Evolutionary conservation across 2,329 filamentous ascomycete genomes (phyloP).

Genomic region (Fusarium sp.): DNA sequence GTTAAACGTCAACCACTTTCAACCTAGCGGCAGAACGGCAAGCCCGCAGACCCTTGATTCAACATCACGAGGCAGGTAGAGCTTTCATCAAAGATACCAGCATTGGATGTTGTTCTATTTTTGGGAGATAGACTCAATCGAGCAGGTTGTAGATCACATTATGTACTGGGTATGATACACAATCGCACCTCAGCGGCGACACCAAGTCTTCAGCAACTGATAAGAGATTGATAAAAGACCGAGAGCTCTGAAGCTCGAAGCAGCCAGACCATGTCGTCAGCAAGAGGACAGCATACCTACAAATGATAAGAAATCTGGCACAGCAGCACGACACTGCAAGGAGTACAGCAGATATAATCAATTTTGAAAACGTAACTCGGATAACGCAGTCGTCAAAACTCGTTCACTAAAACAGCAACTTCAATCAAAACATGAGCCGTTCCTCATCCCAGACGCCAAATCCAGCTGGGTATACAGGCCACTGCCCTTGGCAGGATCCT

Average conservation of each 20-base stretch:
- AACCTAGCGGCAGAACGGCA: conserved; percentile 16
- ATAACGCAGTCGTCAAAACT: conserved; percentile 32
- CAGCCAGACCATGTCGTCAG: background rate
- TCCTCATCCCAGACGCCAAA: conserved; percentile 48
- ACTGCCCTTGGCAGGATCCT: conserved; percentile 41
- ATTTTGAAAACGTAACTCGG: conserved; percentile 24
- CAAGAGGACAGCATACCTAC: background rate
- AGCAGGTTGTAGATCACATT: conserved; percentile 17
- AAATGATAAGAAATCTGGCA: background rate
- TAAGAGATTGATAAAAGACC: background rate
- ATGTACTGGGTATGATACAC: background rate
- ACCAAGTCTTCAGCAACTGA: background rate
- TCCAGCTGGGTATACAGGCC: conserved; percentile 45
- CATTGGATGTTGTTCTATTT: background rate
- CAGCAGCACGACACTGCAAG: background rate
- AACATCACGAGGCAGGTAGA: conserved; percentile 17
- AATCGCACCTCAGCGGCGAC: background rate
- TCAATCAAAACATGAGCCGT: conserved; percentile 44
- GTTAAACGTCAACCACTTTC: conserved; percentile 2
- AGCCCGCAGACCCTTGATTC: conserved; percentile 11
- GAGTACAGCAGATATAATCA: conserved; percentile 17
- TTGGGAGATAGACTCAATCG: conserved; percentile 9
- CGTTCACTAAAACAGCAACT: conserved; percentile 34
- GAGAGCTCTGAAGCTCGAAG: background rate
- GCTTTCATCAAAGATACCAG: background rate